Conservation (phyloP, 345 rosid species). For the Conringia planisiliqua region DNA sequence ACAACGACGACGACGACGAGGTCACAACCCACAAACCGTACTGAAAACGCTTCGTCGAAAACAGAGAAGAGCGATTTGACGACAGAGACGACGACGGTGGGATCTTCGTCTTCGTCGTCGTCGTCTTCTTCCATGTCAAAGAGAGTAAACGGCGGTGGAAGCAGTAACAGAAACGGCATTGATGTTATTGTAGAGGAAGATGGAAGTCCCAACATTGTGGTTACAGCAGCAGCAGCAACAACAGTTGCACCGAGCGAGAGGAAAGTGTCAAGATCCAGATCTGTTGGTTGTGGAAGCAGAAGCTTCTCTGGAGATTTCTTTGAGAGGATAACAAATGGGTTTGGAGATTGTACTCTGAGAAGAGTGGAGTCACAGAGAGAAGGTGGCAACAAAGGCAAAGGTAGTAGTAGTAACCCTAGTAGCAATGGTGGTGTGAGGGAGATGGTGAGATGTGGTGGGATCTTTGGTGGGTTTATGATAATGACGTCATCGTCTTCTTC, state of each 20-base stretch:
- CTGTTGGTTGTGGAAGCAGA: conserved; percentile 97
- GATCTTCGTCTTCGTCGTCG: conserved; percentile 35
- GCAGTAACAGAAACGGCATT: conserved; percentile 25
- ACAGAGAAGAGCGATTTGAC: neutral
- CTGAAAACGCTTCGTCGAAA: neutral
- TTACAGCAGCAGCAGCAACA: conserved; percentile 28
- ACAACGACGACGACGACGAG: neutral
- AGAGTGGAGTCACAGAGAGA: conserved; percentile 97
- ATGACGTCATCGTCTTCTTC: conserved; percentile 74
- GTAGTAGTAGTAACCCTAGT: neutral
- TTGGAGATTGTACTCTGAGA: conserved; percentile 92
- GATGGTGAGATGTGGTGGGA: conserved; percentile 85
- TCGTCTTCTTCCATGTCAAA: conserved; percentile 43
- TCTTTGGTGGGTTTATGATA: conserved; percentile 83
- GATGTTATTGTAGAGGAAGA: conserved; percentile 56
- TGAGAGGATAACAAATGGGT: conserved; percentile 92
- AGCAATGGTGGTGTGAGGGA: conserved; percentile 46
- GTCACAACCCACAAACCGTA: neutral
- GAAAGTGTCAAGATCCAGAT: conserved; percentile 98
- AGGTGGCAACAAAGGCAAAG: conserved; percentile 49
- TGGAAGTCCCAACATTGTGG: conserved; percentile 48
- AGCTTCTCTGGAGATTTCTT: conserved; percentile 98
- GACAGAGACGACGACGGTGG: neutral
- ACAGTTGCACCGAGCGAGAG: conserved; percentile 46
- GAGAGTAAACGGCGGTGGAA: conserved; percentile 30